Evolutionary conservation across 2,329 filamentous ascomycete species (phyloP).

Genomic region (Didymella glomerata): DNA sequence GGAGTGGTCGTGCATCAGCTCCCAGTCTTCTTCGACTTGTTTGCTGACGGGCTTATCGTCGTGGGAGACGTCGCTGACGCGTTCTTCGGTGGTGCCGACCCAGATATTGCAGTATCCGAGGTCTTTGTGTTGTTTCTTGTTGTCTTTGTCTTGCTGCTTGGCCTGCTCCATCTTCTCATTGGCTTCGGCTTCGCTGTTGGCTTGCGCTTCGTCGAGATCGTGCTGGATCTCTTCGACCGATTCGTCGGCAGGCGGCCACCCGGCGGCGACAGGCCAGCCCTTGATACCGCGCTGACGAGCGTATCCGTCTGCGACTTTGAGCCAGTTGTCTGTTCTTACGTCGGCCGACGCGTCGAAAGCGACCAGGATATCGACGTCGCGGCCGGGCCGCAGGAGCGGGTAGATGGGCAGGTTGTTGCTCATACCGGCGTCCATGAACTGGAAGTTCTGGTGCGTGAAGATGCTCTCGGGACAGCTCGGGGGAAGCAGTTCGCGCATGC

Average conservation of each 20-base stretch:
- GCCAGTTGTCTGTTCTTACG: constrained; percentile 93
- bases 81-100: constrained; percentile 85
- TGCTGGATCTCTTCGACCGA: constrained; percentile 67
- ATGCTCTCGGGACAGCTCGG: constrained; percentile 80
- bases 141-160: constrained; percentile 37
- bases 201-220: constrained; percentile 74
- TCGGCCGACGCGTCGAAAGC: constrained; percentile 96
- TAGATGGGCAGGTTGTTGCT: constrained; percentile 98
- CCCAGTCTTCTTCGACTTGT: constrained; percentile 67
- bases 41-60: constrained; percentile 50
- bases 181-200: constrained; percentile 66
- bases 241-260: constrained; percentile 78
- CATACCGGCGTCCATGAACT: constrained; percentile 95
- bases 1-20: constrained; percentile 77
- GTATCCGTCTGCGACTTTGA: constrained; percentile 92
- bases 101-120: constrained; percentile 94
- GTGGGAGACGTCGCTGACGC: constrained; percentile 55
- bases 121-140: constrained; percentile 54
- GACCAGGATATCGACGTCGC: constrained; percentile 87
- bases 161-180: constrained; percentile 71
- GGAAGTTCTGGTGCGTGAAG: constrained; percentile 70
- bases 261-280: constrained; percentile 93
- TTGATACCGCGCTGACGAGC: constrained; percentile 88
- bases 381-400: constrained; percentile 85
- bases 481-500: constrained; percentile 79